Evolutionary conservation across 2,329 filamentous ascomycete genomes (phyloP).

Genomic region (Aspergillus sp.): DNA sequence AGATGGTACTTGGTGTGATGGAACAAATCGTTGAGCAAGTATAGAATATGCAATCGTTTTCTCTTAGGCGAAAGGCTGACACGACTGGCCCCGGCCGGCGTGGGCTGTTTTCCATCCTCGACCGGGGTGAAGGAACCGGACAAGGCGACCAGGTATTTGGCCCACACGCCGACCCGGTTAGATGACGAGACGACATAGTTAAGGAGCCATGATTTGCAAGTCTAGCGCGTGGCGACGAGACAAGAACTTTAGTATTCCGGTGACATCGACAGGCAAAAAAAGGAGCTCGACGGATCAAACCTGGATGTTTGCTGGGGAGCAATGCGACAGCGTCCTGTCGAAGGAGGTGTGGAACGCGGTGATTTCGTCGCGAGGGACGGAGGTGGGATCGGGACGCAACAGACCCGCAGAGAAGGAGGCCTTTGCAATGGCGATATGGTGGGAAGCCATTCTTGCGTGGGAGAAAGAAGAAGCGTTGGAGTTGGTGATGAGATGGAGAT

Average conservation of each 20-base stretch:
- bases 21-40: constrained; percentile 73
- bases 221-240: constrained; percentile 53
- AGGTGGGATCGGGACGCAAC: constrained; percentile 67
- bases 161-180: constrained; percentile 61
- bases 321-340: constrained; percentile 61
- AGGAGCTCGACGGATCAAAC: constrained; percentile 56
- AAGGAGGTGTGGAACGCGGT: constrained; percentile 64
- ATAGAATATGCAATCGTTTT: constrained; percentile 69
- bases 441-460: constrained; percentile 54
- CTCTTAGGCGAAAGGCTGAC: constrained; percentile 62
- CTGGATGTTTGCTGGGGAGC: constrained; percentile 80
- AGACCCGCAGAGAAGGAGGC: constrained; percentile 71
- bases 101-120: constrained; percentile 20
- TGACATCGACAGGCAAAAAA: constrained; percentile 10
- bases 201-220: constrained; percentile 82
- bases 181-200: constrained; percentile 65
- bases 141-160: constrained; percentile 70
- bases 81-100: too few relatives aligned
- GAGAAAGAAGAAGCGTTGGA: too few relatives aligned
- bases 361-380: constrained; percentile 65
- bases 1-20: constrained; percentile 60
- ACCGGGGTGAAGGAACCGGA: constrained; percentile 55
- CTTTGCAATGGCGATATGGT: constrained; percentile 71
- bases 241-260: constrained; percentile 32
- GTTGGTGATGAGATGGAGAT: too few relatives aligned